A percentile compares a stretch with the other conserved stretches of the same genome.
phyloP scores from a whole-genome alignment of 495 filamentous ascomycete species.

The Chaetomidium leptoderma region DNA sequence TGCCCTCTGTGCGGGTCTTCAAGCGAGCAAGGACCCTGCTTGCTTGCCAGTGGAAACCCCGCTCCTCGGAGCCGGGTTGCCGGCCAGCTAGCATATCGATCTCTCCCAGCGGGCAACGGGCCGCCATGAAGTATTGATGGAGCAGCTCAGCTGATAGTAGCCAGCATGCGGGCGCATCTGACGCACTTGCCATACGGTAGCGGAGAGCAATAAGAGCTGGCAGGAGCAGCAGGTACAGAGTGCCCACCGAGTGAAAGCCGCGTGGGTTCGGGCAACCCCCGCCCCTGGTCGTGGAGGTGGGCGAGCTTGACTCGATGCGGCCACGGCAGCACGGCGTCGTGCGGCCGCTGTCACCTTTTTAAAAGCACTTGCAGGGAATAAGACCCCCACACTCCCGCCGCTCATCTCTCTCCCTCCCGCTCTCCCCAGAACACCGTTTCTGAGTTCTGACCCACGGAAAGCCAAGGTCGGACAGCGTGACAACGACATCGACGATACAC shows the following conservation, averaged over 20 bases:
- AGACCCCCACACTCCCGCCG: constrained; percentile 36
- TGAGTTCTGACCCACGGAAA: constrained; percentile 22
- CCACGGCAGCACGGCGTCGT: constrained; percentile 19
- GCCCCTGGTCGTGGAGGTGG: neutral
- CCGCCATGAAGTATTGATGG: neutral
- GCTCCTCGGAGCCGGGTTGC: constrained; percentile 13
- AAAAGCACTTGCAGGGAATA: constrained; percentile 17
- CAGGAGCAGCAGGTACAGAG: constrained; percentile 2
- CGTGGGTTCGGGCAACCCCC: constrained; percentile 7
- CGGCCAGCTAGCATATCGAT: neutral
- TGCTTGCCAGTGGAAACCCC: constrained; percentile 13
- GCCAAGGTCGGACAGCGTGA: constrained; percentile 28
- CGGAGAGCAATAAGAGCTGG: neutral
- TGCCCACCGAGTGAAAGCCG: neutral
- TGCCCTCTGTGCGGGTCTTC: neutral
- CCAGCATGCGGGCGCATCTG: neutral
- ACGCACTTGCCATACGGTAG: neutral
- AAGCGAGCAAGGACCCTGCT: constrained; percentile 2
- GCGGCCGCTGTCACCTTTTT: constrained; percentile 15
- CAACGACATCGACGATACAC: constrained; percentile 7
- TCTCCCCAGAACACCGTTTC: constrained; percentile 25
- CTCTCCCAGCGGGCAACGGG: neutral
- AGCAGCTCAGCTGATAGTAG: neutral
- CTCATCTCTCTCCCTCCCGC: constrained; percentile 25
- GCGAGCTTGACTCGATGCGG: constrained; percentile 14